These are phyloP conservation scores for Theileria annulata DNA, from an alignment of 169 alveolate genomes.

Conservation along the genomic window DNA sequence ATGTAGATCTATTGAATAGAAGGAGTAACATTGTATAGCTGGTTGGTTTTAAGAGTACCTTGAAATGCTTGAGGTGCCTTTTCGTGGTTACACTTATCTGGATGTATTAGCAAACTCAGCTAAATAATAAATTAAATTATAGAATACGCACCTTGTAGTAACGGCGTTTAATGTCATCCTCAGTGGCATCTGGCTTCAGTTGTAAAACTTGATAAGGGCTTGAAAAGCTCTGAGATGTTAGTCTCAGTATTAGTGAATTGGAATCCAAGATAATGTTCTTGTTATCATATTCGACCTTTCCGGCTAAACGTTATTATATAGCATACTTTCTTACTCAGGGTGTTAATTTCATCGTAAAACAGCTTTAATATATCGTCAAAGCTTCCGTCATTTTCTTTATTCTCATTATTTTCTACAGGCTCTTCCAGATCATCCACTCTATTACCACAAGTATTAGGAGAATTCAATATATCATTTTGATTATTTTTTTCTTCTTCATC, in stretches of 20 bases:
- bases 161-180: slow-evolving; percentile 59
- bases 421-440: neutral
- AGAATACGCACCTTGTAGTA: slow-evolving; percentile 66
- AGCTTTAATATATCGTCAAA: slow-evolving; percentile 46
- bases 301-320: neutral
- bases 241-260: slow-evolving; percentile 47
- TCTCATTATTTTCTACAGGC: neutral
- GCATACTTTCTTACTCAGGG: slow-evolving; percentile 25
- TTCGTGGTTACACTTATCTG: slow-evolving; percentile 87
- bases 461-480: no score
- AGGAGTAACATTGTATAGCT: neutral
- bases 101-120: slow-evolving; percentile 79
- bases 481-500: neutral
- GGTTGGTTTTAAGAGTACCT: slow-evolving; percentile 30
- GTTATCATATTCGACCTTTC: slow-evolving; percentile 47
- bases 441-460: no score
- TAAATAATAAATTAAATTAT: neutral
- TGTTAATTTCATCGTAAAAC: slow-evolving; percentile 58
- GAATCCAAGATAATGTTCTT: slow-evolving; percentile 45
- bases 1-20: neutral
- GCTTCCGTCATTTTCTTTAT: slow-evolving; percentile 22
- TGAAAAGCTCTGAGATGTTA: slow-evolving; percentile 60
- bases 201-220: slow-evolving; percentile 64
- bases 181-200: slow-evolving; percentile 64
- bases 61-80: slow-evolving; percentile 89